Conservation (phyloP, 441 rosid genomes). For the Croton laevigatus region DNA sequence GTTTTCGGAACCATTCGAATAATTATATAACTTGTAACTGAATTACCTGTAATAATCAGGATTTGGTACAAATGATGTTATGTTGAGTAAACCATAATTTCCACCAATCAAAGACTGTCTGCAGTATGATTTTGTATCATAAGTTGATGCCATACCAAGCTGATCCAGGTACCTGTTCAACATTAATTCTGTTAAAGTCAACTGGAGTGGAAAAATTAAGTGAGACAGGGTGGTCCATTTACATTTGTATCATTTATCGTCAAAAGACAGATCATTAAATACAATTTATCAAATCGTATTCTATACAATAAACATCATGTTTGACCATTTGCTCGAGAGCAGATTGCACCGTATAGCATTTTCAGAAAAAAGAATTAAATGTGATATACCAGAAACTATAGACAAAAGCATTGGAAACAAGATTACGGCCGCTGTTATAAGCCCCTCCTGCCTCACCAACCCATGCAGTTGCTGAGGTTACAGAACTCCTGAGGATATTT, state of each 20-base stretch:
- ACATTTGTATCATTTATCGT: no score
- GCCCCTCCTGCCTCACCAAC: conserved; percentile 99
- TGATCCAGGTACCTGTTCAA: conserved; percentile 87
- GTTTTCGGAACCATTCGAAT: no score
- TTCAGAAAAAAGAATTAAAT: no score
- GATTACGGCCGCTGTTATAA: conserved; percentile 83
- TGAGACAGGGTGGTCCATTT: no score
- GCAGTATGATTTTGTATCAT: conserved; percentile 84
- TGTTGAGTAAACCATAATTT: conserved; percentile 82
- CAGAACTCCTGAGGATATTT: conserved; percentile 44
- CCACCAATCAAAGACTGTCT: conserved; percentile 91
- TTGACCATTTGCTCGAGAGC: no score
- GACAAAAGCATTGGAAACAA: conserved; percentile 81
- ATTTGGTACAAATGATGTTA: conserved; percentile 73
- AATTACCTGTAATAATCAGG: conserved; percentile 76
- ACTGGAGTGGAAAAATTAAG: no score
- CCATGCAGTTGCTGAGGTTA: conserved; percentile 70
- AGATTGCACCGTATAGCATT: no score
- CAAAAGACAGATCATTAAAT: no score
- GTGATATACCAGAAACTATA: conserved; percentile 80
- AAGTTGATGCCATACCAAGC: conserved; percentile 75
- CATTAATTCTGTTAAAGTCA: conserved; percentile 4
- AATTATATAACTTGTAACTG: no score
- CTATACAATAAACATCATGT: no score
- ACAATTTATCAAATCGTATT: no score